These are phyloP conservation scores for Aureobasidium musti DNA, from an alignment of 2,329 filamentous ascomycete species.

Conservation along the genomic window DNA sequence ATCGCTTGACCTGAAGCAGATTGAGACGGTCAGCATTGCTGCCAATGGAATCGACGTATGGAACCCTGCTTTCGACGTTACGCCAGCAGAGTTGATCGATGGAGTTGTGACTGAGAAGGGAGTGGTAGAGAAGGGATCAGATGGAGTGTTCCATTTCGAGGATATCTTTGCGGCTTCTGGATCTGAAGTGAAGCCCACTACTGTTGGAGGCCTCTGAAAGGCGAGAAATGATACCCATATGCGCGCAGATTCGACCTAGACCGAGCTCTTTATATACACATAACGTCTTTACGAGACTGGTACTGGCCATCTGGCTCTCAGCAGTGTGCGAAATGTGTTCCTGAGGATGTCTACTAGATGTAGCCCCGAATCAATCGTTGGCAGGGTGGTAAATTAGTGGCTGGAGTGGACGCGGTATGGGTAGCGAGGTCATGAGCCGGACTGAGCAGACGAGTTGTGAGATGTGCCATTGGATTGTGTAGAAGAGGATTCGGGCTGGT, in stretches of 20 bases:
- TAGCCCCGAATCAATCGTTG: background rate
- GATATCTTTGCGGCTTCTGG: constrained; percentile 43
- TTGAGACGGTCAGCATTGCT: constrained; percentile 77
- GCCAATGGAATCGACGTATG: constrained; percentile 77
- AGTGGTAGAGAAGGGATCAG: constrained; percentile 72
- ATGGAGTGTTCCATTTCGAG: constrained; percentile 67
- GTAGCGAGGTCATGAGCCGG: background rate
- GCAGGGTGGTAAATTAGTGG: background rate
- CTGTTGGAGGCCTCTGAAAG: constrained; percentile 38
- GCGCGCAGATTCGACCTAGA: background rate
- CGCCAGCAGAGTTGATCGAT: constrained; percentile 84
- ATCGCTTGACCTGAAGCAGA: constrained; percentile 61
- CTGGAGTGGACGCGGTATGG: background rate
- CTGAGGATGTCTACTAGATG: background rate
- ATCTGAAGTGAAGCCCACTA: constrained; percentile 38
- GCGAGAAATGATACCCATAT: background rate
- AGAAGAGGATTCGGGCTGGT: constrained; percentile 30
- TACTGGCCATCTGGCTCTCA: background rate
- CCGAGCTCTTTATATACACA: constrained; percentile 9
- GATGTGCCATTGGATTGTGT: background rate
- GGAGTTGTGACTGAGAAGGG: constrained; percentile 92
- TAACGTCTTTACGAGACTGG: background rate
- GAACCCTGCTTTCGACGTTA: constrained; percentile 98
- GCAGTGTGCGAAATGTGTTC: background rate
- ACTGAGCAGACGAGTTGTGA: background rate